phyloP scores from a whole-genome alignment of 2,329 filamentous ascomycete species.

The Blumeriella jaapii region DNA sequence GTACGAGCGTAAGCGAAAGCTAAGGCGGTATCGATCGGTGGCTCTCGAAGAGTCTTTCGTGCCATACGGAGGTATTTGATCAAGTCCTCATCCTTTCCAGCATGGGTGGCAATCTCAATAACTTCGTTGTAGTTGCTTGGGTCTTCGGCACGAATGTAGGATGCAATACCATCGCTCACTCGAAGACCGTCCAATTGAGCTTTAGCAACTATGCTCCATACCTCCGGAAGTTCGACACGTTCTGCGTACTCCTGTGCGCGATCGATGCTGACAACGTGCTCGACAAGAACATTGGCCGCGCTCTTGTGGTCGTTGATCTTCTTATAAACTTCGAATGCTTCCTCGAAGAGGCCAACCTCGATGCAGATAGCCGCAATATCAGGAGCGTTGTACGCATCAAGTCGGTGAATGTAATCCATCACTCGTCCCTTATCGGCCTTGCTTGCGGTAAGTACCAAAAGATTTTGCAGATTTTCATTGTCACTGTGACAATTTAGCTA shows the following conservation, averaged over 20 bases:
- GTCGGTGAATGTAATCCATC: constrained; percentile 90
- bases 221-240: constrained; percentile 82
- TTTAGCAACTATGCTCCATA: constrained; percentile 98
- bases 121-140: constrained; percentile 91
- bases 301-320: constrained; percentile 84
- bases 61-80: constrained; percentile 97
- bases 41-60: constrained; percentile 89
- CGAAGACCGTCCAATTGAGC: constrained; percentile 93
- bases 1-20: constrained; percentile 90
- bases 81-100: constrained; percentile 94
- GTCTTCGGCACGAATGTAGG: constrained; percentile 91
- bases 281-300: constrained; percentile 84
- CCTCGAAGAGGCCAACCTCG: constrained; percentile 87
- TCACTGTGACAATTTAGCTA: constrained; percentile 34
- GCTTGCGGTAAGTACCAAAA: constrained; percentile 90
- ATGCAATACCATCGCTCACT: constrained; percentile 85
- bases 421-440: constrained; percentile 93
- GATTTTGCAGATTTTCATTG: constrained; percentile 90
- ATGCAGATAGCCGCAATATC: constrained; percentile 92
- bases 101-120: constrained; percentile 88
- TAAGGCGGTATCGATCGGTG: constrained; percentile 83
- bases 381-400: constrained; percentile 80
- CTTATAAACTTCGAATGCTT: constrained; percentile 98
- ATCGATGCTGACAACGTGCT: constrained; percentile 96
- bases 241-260: constrained; percentile 93